phyloP scores from a whole-genome alignment of 345 rosid species.

The Syzygium jambos region DNA sequence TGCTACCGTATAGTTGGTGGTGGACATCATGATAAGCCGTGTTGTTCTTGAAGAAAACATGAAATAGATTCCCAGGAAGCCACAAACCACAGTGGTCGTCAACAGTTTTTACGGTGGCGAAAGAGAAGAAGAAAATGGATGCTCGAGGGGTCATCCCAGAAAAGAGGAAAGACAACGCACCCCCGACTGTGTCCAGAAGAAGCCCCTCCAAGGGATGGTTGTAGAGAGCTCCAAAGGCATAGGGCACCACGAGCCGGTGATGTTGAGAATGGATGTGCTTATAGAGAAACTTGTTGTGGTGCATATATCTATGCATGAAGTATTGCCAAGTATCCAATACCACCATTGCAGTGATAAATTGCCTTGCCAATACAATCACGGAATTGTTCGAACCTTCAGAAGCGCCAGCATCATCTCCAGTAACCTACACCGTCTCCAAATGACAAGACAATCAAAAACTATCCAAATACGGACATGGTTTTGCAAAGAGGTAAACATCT shows the following conservation, averaged over 20 bases:
- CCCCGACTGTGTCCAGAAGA: constrained; percentile 67
- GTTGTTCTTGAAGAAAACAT: constrained; percentile 62
- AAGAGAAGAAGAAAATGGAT: constrained; percentile 81
- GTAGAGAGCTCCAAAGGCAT: constrained; percentile 77
- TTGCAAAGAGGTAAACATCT: not conserved
- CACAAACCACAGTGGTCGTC: constrained; percentile 82
- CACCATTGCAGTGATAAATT: constrained; percentile 63
- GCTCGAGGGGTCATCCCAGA: constrained; percentile 84
- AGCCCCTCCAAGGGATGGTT: constrained; percentile 83
- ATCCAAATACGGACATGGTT: not conserved
- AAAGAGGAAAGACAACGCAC: constrained; percentile 67
- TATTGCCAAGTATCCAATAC: constrained; percentile 84
- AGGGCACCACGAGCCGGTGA: constrained; percentile 81
- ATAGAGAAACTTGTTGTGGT: constrained; percentile 75
- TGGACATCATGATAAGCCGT: constrained; percentile 82
- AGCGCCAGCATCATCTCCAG: constrained; percentile 44
- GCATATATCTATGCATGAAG: constrained; percentile 81
- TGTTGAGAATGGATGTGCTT: constrained; percentile 75
- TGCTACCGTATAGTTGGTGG: constrained; percentile 78
- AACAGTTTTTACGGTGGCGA: constrained; percentile 81
- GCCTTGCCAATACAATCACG: constrained; percentile 43
- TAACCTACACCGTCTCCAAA: constrained; percentile 25
- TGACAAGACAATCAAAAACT: not conserved
- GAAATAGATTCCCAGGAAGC: constrained; percentile 82
- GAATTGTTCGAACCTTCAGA: constrained; percentile 27